These are phyloP conservation scores for Albizia julibrissin DNA, from an alignment of 306 rosid species.

Conservation along the genomic window DNA sequence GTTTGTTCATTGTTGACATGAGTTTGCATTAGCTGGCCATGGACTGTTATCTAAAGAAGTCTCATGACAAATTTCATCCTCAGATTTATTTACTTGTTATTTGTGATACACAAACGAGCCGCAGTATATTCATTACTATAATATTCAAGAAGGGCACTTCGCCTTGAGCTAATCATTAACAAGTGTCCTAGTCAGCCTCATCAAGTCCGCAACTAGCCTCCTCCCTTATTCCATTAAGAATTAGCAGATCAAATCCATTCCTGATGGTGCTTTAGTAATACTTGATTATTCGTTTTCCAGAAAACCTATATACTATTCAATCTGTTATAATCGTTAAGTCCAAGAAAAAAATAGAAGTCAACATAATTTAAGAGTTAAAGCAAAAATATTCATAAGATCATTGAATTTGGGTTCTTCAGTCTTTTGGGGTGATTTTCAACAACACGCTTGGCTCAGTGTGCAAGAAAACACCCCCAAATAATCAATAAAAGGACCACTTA, in stretches of 20 bases:
- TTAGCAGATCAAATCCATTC: not conserved
- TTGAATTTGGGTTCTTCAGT: not conserved
- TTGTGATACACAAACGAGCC: not conserved
- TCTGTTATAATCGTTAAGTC: not conserved
- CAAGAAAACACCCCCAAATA: not conserved
- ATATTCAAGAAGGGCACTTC: not conserved
- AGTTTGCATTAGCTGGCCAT: not conserved
- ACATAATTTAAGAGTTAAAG: not conserved
- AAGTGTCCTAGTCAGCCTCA: not conserved
- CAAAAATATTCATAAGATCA: not conserved
- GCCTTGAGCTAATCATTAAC: not conserved
- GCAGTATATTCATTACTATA: not conserved
- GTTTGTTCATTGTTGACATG: not conserved
- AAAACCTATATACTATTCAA: not conserved
- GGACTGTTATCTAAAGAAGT: not conserved
- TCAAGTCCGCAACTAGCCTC: not conserved
- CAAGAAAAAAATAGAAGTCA: not conserved
- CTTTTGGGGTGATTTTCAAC: not conserved
- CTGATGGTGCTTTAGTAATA: not conserved
- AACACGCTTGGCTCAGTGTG: not conserved
- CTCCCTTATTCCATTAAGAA: slow-evolving; percentile 2
- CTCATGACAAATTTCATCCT: not conserved
- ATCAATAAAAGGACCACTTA: not conserved
- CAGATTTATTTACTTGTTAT: not conserved
- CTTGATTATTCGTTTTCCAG: not conserved